A percentile compares a stretch with the other conserved stretches of the same genome.
These are phyloP conservation scores for Exophiala viscosa DNA, from an alignment of 2,329 filamentous ascomycete species.

Conservation along the genomic window DNA sequence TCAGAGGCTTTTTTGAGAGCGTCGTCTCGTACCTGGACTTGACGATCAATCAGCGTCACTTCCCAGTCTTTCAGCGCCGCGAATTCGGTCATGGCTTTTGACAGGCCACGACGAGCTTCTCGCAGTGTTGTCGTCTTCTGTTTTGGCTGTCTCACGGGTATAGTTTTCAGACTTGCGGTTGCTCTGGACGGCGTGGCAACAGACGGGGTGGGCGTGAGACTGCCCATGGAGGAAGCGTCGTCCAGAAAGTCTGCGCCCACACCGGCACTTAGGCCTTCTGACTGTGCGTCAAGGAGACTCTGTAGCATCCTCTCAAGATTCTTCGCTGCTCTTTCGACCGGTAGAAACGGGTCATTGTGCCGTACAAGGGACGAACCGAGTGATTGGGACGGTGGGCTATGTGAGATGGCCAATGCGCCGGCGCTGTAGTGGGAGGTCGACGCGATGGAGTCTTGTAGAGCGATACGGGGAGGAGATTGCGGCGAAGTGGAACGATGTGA, in stretches of 20 bases:
- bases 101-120: slow-evolving; percentile 54
- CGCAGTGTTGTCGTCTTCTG: slow-evolving; percentile 50
- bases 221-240: slow-evolving; percentile 47
- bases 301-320: slow-evolving; percentile 58
- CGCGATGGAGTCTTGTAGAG: slow-evolving; percentile 12
- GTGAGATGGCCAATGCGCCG: slow-evolving; percentile 1
- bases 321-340: slow-evolving; percentile 50
- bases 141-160: slow-evolving; percentile 38
- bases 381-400: slow-evolving; percentile 4
- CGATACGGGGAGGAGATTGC: slow-evolving; percentile 13
- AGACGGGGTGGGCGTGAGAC: slow-evolving; percentile 42
- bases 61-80: slow-evolving; percentile 56
- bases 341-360: slow-evolving; percentile 43
- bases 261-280: slow-evolving; percentile 53
- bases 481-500: slow-evolving; percentile 3
- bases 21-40: slow-evolving; percentile 43
- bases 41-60: slow-evolving; percentile 46
- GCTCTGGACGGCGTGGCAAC: slow-evolving; percentile 25
- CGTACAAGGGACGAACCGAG: slow-evolving; percentile 23
- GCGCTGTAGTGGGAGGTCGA: slow-evolving; percentile 1
- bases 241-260: slow-evolving; percentile 39
- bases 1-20: slow-evolving; percentile 50
- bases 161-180: slow-evolving; percentile 35
- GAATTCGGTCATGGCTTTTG: slow-evolving; percentile 54
- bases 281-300: slow-evolving; percentile 58